Conservation (phyloP, 2,329 filamentous ascomycete genomes). For the Neophaeococcomyces mojaviensis region DNA sequence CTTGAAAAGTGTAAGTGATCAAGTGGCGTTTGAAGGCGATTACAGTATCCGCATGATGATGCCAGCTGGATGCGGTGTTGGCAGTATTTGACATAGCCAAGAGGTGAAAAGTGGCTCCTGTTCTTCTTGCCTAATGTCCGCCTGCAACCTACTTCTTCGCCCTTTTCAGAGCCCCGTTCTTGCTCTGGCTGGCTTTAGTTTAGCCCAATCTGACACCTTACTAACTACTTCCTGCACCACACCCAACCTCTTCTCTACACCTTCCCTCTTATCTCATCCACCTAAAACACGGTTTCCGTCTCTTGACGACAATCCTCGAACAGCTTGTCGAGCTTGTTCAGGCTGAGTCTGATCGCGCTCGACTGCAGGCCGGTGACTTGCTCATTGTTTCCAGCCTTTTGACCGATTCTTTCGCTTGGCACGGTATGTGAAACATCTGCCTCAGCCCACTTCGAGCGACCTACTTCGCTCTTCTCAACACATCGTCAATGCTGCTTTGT, state of each 20-base stretch:
- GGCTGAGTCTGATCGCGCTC: conserved; percentile 4
- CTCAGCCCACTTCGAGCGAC: background rate
- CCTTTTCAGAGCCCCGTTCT: background rate
- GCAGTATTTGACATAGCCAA: too few relatives aligned
- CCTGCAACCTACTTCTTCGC: background rate
- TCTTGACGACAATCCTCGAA: conserved; percentile 2
- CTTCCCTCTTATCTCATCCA: conserved; percentile 8
- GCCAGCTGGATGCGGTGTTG: too few relatives aligned
- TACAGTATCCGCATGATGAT: too few relatives aligned
- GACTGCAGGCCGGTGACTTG: conserved; percentile 7
- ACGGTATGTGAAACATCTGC: conserved; percentile 5
- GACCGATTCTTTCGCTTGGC: background rate
- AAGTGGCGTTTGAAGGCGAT: too few relatives aligned
- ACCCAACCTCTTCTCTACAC: conserved; percentile 10
- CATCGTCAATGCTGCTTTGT: background rate
- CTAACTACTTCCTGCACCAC: conserved; percentile 1
- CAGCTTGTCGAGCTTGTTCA: conserved; percentile 8
- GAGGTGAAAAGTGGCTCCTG: too few relatives aligned
- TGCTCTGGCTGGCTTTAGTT: background rate
- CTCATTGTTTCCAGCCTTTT: background rate
- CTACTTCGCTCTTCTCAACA: background rate
- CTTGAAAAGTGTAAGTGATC: too few relatives aligned
- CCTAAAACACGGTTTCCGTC: conserved; percentile 1
- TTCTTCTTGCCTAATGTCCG: too few relatives aligned
- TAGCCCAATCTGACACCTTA: background rate